Base-by-base conservation (phyloP, 306 rosid species). In the Prunus armeniaca region DNA sequence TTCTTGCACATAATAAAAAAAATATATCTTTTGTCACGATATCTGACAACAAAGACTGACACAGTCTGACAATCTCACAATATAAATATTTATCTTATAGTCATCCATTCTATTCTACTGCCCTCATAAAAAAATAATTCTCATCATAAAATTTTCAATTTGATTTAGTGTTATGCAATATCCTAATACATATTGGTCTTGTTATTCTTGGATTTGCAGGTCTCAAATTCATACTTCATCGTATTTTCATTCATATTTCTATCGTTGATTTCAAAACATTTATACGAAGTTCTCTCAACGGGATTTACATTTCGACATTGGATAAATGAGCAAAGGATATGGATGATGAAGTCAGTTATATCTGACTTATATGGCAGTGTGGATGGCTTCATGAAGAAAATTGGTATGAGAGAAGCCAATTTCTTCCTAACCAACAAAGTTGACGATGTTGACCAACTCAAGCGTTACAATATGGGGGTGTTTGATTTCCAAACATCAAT, bases 341-440 rank as follows among this genome's bases (percentile, higher is more conserved):
- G 93, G 96, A 87, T 91, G 92, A 89, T 89, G 5, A 81, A 56
- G 62, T 77, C 87, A 63, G 70, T 82, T 15, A 86, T 89, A n/a
- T 73, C 84, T 24, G 49, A 83, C 41, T 75, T 82, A 9, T 86
- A 82, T 78, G 93, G 96, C 65, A 74, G 86, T 50, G 66, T 91
- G 76, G 91, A 86, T 76, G 89, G 87, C 71, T 7, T 89, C 32
- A 73, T 89, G 76, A 87, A 89, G 85, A 86, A 74, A 74, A 24
- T 87, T 56, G 89, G 89, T 12, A 5, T 81, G 45, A 87, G 87
- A 80, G 81, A 86, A 69, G 86, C 87, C 4, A 86, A 73, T 62
- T 93, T 93, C 81, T 54, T 72, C 77, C 90, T 82, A 6, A 90
- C 91, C n/a, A 83, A 90, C 73, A 90, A 93, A 86, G 83, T 34